Percentiles rank a stretch among this genome's conserved stretches.
These are phyloP conservation scores for Suhomyces prunicola DNA, from an alignment of 805 yeast species.

Conservation along the genomic window DNA sequence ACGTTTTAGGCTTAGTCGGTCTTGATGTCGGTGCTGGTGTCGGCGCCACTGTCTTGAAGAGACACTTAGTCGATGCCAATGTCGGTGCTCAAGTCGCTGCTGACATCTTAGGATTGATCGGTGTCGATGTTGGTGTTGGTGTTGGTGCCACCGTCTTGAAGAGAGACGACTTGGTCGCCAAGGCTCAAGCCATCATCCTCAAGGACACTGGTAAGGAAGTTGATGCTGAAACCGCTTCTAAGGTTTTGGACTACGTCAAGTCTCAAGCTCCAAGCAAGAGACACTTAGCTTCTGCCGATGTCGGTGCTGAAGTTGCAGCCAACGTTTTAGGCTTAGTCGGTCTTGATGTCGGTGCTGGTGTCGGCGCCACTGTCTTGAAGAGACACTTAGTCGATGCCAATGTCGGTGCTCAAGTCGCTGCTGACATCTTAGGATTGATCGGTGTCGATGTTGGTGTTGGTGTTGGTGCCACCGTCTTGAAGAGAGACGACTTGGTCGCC, in stretches of 20 bases:
- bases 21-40: slow-evolving; percentile 9
- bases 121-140: background rate
- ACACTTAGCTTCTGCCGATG: slow-evolving; percentile 7
- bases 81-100: slow-evolving; percentile 11
- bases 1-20: slow-evolving; percentile 6
- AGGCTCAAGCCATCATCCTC: slow-evolving; percentile 1
- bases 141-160: slow-evolving; percentile 3
- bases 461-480: slow-evolving; percentile 4
- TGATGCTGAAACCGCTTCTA: slow-evolving; percentile 6
- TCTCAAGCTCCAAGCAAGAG: slow-evolving; percentile 5
- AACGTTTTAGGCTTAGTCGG: slow-evolving; percentile 7
- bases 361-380: slow-evolving; percentile 12
- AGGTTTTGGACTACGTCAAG: slow-evolving; percentile 6
- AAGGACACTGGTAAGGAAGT: slow-evolving; percentile 3
- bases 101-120: slow-evolving; percentile 2
- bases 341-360: slow-evolving; percentile 9
- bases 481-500: slow-evolving; percentile 7
- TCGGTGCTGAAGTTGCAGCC: slow-evolving; percentile 12
- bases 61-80: slow-evolving; percentile 12
- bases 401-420: slow-evolving; percentile 11
- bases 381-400: slow-evolving; percentile 13
- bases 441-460: background rate
- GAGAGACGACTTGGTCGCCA: slow-evolving; percentile 7
- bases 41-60: slow-evolving; percentile 13
- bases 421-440: slow-evolving; percentile 1